phyloP scores from a whole-genome alignment of 2,329 filamentous ascomycete genomes.

The Alternaria brassicae region DNA sequence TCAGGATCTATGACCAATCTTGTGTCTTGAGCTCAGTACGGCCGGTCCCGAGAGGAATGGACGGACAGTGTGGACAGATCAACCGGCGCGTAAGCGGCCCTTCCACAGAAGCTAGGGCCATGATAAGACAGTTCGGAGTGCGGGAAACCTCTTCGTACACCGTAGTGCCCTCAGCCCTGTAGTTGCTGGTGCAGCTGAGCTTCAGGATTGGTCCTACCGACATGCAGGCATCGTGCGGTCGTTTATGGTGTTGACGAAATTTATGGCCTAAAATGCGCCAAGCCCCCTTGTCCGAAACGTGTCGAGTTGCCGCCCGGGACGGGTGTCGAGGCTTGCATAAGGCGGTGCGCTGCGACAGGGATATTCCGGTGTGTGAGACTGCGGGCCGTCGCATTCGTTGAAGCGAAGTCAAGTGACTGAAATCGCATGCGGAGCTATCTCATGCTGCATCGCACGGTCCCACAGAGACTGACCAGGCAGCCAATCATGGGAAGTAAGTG shows the following conservation, averaged over 20 bases:
- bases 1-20: constrained; percentile 33
- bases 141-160: constrained; percentile 15
- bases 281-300: constrained; percentile 41
- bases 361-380: constrained; percentile 42
- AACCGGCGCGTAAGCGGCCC: constrained; percentile 48
- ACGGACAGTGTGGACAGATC: constrained; percentile 43
- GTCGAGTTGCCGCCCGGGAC: constrained; percentile 48
- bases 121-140: constrained; percentile 35
- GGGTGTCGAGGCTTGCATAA: constrained; percentile 46
- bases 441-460: constrained; percentile 41
- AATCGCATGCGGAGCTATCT: constrained; percentile 61
- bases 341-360: constrained; percentile 44
- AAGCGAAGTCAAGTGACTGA: constrained; percentile 67
- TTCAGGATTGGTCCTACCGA: constrained; percentile 15
- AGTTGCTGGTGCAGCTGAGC: constrained; percentile 6
- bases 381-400: constrained; percentile 51
- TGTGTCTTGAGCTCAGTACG: constrained; percentile 35
- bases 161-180: background rate
- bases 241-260: constrained; percentile 21
- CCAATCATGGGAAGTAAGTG: constrained; percentile 44
- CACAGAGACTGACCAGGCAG: constrained; percentile 27
- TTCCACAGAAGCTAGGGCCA: constrained; percentile 31
- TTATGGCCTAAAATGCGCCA: constrained; percentile 30
- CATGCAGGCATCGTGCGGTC: constrained; percentile 23
- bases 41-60: constrained; percentile 46